Evolutionary conservation across 305 asterid genomes (phyloP), one percentile per base, ranked within the genome.

Genomic region (Plantago coronopus): DNA sequence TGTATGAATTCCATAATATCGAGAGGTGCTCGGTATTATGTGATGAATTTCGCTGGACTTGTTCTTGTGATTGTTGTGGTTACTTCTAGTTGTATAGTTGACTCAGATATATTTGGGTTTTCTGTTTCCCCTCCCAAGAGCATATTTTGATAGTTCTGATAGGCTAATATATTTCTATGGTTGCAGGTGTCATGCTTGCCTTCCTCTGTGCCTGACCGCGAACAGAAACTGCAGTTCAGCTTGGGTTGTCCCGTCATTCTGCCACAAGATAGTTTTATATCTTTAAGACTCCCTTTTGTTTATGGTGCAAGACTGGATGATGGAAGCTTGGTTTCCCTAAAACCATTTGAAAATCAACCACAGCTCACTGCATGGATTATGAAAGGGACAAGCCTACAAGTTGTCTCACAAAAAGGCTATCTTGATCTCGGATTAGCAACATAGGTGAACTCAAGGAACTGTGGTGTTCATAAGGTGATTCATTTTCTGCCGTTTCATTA

Each of bases 231-330:
- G 68, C 88, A 81, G 57, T 94, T 94, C 76, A 74, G 87, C 81
- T 78, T 87, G 79, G 94, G 89, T 62, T 80, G 93, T 67, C 95
- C 70, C 1, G 91, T 85, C 77, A 80, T 85, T 69, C 83, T 94
- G 68, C 97, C 97, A 51, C 93, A 97, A 22, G 99, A 82, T 25
- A 91, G 98, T 79, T 88, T 89, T 69, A 79, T 91, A 68, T 89
- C 95, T 59, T 76, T 89, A 46, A 81, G 88, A 74, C 99, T 94
- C 27, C 97, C 97, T 44, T 94, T 90, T 74, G 74, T 84, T 58
- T 89, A 89, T 68, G 96, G 96, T 50, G 85, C 87, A 40, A 81
- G 78, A 68, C 65, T 87, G 69, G 96, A 82, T 62, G 91, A 81
- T 81, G 96, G 96, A 69, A 83, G 73, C 70, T 59, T 76, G 21